Percentiles rank a stretch among this genome's conserved stretches.
These are phyloP conservation scores for Phylloporus scabripes DNA, from an alignment of 768 basidiomycete genomes.

Conservation along the genomic window DNA sequence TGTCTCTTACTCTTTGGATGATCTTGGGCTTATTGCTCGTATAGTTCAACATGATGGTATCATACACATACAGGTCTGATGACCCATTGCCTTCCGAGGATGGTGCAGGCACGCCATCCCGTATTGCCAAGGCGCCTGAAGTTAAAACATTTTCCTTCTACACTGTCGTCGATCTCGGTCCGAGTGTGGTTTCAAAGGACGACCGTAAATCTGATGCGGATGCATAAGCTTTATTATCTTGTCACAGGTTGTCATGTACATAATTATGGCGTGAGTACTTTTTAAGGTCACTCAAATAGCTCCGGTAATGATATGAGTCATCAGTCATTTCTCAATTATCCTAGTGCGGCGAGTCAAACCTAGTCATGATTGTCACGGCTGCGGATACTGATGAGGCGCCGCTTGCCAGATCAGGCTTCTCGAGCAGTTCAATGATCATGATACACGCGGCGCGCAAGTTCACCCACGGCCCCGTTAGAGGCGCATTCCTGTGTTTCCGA, in stretches of 20 bases:
- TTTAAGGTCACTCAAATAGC: background rate
- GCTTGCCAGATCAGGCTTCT: background rate
- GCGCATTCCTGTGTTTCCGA: too few relatives aligned
- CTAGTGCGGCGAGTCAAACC: too few relatives aligned
- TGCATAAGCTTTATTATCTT: constrained; percentile 7
- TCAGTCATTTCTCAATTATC: too few relatives aligned
- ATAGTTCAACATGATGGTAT: constrained; percentile 91
- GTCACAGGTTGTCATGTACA: too few relatives aligned
- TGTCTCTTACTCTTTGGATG: constrained; percentile 18
- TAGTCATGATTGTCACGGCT: too few relatives aligned
- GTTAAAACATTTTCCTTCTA: constrained; percentile 90
- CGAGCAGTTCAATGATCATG: background rate
- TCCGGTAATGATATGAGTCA: background rate
- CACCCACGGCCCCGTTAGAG: background rate
- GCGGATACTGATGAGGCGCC: too few relatives aligned
- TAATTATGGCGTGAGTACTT: background rate
- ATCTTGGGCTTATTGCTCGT: constrained; percentile 1
- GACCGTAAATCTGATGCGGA: constrained; percentile 33
- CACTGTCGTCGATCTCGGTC: constrained; percentile 74
- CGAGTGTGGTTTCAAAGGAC: constrained; percentile 58
- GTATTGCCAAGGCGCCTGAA: constrained; percentile 53
- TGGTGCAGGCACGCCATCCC: constrained; percentile 43
- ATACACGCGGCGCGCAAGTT: background rate
- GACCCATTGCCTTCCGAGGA: constrained; percentile 67
- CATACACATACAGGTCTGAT: constrained; percentile 91